Percentiles rank a stretch among this genome's conserved stretches.
phyloP scores from a whole-genome alignment of 495 filamentous ascomycete species.

The Aspergillus nanangensis region DNA sequence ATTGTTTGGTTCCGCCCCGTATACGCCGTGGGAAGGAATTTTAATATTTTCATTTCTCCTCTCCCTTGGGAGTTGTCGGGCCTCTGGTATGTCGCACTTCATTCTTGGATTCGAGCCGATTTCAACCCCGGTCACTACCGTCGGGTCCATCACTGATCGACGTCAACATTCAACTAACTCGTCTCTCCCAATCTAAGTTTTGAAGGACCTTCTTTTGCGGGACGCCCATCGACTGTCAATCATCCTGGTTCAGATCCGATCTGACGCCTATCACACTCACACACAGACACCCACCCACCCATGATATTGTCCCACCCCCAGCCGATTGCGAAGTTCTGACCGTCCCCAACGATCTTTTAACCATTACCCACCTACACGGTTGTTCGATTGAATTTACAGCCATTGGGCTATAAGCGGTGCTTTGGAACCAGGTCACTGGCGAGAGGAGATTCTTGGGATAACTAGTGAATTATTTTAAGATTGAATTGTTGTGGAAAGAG shows the following conservation, averaged over 20 bases:
- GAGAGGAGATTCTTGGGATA: too few relatives aligned
- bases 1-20: conserved; percentile 7
- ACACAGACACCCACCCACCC: too few relatives aligned
- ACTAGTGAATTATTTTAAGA: too few relatives aligned
- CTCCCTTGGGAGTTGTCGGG: not conserved
- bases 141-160: conserved; percentile 7
- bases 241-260: not conserved
- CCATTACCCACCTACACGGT: too few relatives aligned
- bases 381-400: too few relatives aligned
- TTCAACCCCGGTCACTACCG: not conserved
- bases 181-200: not conserved
- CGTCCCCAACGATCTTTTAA: too few relatives aligned
- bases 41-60: not conserved
- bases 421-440: too few relatives aligned
- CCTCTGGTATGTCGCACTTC: conserved; percentile 5
- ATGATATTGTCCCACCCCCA: too few relatives aligned
- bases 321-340: too few relatives aligned
- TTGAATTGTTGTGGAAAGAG: too few relatives aligned
- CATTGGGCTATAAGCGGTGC: too few relatives aligned
- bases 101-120: not conserved
- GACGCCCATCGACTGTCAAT: conserved; percentile 2
- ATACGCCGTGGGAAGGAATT: not conserved
- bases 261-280: not conserved
- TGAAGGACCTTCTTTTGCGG: conserved; percentile 7
- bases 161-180: conserved; percentile 3